A percentile compares a stretch with the other conserved stretches of the same genome.
Evolutionary conservation across 2,329 filamentous ascomycete species (phyloP).

Genomic region (Talaromyces marneffei): DNA sequence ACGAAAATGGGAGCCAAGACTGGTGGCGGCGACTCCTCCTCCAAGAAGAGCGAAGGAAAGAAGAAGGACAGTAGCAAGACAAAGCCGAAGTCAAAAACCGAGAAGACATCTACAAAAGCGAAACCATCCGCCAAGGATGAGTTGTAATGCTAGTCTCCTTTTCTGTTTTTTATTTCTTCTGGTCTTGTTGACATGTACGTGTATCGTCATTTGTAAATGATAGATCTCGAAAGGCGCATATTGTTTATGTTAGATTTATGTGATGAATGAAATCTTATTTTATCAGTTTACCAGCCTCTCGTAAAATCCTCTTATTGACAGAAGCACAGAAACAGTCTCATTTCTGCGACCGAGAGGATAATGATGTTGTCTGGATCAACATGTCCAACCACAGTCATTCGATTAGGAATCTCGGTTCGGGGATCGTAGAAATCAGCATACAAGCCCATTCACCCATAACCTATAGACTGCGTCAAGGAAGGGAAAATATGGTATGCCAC

Average conservation of each 20-base stretch:
- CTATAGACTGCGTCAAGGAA: neutral
- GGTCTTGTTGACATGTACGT: neutral
- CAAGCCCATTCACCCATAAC: neutral
- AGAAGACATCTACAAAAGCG: constrained; percentile 12
- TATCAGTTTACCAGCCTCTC: neutral
- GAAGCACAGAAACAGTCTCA: neutral
- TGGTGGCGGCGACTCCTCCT: constrained; percentile 47
- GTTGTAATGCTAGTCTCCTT: constrained; percentile 5
- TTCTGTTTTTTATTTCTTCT: neutral
- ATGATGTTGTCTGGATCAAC: constrained; percentile 9
- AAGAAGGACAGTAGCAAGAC: constrained; percentile 20
- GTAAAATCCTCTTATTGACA: neutral
- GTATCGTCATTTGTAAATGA: constrained; percentile 12
- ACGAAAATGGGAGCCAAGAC: constrained; percentile 54
- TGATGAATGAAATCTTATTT: neutral
- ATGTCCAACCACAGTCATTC: constrained; percentile 9
- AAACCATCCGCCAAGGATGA: constrained; percentile 13
- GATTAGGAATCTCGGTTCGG: constrained; percentile 6
- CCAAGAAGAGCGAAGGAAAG: constrained; percentile 39
- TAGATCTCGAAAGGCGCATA: constrained; percentile 10
- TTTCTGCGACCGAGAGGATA: constrained; percentile 7
- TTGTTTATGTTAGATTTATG: constrained; percentile 9
- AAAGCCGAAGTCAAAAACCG: constrained; percentile 11
- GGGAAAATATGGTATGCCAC: too few relatives aligned
- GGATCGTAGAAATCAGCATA: constrained; percentile 3